Evolutionary conservation across 768 basidiomycete genomes (phyloP), one percentile per base, ranked within the genome.

Genomic region (Podaxis carcinomalis): DNA sequence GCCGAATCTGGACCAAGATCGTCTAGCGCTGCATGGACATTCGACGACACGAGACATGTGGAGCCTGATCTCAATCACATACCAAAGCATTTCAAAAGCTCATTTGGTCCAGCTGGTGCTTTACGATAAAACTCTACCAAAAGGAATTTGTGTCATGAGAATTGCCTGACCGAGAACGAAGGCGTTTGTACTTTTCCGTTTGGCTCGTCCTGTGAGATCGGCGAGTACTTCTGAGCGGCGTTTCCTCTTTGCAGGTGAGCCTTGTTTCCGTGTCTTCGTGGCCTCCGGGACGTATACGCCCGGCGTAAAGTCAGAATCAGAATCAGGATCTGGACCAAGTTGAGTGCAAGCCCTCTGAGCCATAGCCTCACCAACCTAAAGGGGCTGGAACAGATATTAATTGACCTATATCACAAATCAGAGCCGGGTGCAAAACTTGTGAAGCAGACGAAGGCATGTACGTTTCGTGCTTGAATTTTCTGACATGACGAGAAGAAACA

Each of bases 231-330:
- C 62, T 14, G 44, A 47, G 21, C 59, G 59, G n/a, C 52, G 44
- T 49, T 59, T 66, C 27, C 61, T 66, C 56, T 62, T 65, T 21
- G 40, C 42, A 23, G 53, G 28, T 9, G 42, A 36, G 21, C 59
- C 40, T 23, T 59, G 58, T 54, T 72, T 74, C 58, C 73, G 76
- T 58, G 68, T 77, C 51, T 58, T 67, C 46, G 61, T 67, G 2
- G 62, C 55, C 62, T 77, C 74, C 23, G 71, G 72, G 4, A 77
- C 57, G 61, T 76, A 77, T 5, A 67, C 61, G 1, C 79, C 79
- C 2, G 80, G 73, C 27, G 73, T 75, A 64, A 84, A 84, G 51
- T 83, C 81, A 35, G 80, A 74, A 65, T 84, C 82, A 0, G 80
- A 79, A 65, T 83, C 81, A 1, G 68, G 63, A 55, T 80, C 81